A percentile compares a stretch with the other conserved stretches of the same genome.
Evolutionary conservation across 169 alveolate species (phyloP).

Genomic region (Eimeria falciformis): DNA sequence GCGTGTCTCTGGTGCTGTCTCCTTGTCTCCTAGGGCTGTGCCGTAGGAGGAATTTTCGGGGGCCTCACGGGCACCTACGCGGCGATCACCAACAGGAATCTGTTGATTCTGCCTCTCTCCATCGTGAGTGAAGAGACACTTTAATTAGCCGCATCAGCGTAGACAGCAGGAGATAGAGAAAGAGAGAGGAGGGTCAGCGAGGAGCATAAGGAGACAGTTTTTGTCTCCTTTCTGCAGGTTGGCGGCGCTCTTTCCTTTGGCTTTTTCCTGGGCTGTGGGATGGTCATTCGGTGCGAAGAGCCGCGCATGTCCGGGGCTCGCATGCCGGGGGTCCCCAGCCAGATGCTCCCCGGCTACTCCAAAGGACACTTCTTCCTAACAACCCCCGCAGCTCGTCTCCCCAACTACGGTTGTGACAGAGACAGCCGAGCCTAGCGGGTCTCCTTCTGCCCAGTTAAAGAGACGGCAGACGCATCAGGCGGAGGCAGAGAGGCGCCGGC

Average conservation of each 20-base stretch:
- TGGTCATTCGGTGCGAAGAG: constrained; percentile 82
- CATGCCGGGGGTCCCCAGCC: no score
- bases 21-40: constrained; percentile 87
- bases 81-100: constrained; percentile 86
- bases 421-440: no score
- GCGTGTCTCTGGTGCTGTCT: not conserved
- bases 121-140: constrained; percentile 78
- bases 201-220: no score
- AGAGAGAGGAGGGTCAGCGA: not conserved
- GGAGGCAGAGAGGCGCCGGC: no score
- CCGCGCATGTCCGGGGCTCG: no score
- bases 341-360: no score
- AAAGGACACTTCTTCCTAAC: no score
- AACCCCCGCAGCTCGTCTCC: no score
- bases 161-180: not conserved
- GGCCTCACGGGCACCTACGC: constrained; percentile 91
- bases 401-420: no score
- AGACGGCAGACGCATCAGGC: no score
- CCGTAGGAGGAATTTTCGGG: constrained; percentile 94
- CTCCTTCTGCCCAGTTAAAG: no score
- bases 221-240: constrained; percentile 61
- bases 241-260: constrained; percentile 86
- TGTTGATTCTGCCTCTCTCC: constrained; percentile 89
- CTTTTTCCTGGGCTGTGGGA: constrained; percentile 84
- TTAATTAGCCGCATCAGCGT: not conserved